Base-by-base conservation (phyloP, 257 asterid genomes). In the Schizonepeta tenuifolia region DNA sequence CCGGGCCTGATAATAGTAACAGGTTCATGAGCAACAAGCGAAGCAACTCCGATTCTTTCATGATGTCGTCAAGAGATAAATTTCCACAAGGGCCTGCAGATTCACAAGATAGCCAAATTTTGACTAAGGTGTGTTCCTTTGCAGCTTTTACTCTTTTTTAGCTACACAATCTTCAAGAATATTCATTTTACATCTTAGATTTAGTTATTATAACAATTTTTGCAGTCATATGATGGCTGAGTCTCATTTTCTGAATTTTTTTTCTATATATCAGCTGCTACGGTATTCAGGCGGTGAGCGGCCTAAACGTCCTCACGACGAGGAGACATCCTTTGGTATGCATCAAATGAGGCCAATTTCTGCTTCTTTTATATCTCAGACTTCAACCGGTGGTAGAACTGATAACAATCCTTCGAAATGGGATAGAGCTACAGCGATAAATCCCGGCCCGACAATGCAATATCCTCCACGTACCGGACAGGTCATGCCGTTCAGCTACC, bases 401-500 rank as follows among this genome's bases (percentile, higher is more conserved):
- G 91, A 85, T 70, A 65, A 78, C 59, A 89, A 78, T 61, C 74
- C 79, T 65, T 79, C 92, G 56, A 88, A 84, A 78, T 79, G 85
- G 85, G 89, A 86, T 67, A 78, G 88, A 77, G 76, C 78, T 71
- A 65, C 83, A 12, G 83, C 84, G 0, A 49, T 83, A 62, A 87
- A 79, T 74, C 79, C 84, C 11, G 86, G 87, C 46, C 83, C 86
- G 0, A 51, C 72, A 8, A 73, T 83, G 86, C 93, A 85, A 36
- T 86, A 86, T 80, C 95, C 95, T 79, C 92, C 96, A 31, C 96
- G 86, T 33, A 73, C 85, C 46, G 82, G 81, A 41, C 96, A 90
- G 77, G 87, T 71, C 71, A 73, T 77, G 72, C 91, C 96, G 11
- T 85, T 86, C 40, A 86, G 92, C 38, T 87, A 84, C 64, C 92